Evolutionary conservation across 31 red algal species (phyloP).

Genomic region (Bonnemaisonia californica): DNA sequence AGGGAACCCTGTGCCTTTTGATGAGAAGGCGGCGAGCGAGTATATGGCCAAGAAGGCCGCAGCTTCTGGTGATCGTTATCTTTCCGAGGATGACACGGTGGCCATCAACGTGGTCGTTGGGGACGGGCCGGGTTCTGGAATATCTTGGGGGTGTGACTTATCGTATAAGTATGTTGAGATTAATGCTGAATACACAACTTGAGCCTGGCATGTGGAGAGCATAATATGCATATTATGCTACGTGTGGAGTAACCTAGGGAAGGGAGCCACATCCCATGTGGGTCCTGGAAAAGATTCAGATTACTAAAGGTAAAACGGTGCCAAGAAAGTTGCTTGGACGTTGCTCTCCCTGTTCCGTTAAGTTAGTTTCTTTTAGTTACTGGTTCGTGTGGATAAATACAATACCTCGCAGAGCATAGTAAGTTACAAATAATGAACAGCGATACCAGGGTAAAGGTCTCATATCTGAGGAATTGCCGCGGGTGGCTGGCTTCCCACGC

Average conservation of each 20-base stretch:
- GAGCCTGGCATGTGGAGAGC: constrained; percentile 15
- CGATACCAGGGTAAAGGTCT: too few relatives aligned
- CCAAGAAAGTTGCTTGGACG: too few relatives aligned
- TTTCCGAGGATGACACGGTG: constrained; percentile 79
- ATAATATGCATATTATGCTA: background rate
- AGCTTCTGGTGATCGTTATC: constrained; percentile 69
- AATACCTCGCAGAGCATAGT: too few relatives aligned
- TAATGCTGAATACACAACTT: constrained; percentile 99
- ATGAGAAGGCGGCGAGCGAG: constrained; percentile 68
- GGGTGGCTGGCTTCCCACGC: too few relatives aligned
- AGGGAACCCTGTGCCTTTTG: constrained; percentile 84
- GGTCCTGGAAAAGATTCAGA: background rate
- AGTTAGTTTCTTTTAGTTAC: too few relatives aligned
- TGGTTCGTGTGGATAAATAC: too few relatives aligned
- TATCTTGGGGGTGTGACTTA: constrained; percentile 99
- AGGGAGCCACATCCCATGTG: constrained; percentile 11
- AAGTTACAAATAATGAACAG: too few relatives aligned
- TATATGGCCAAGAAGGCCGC: constrained; percentile 74
- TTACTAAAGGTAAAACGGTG: too few relatives aligned
- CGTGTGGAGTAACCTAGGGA: constrained; percentile 28
- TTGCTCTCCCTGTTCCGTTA: too few relatives aligned
- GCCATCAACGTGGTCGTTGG: constrained; percentile 73
- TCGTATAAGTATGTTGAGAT: constrained; percentile 97
- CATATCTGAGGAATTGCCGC: too few relatives aligned
- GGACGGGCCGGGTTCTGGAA: constrained; percentile 58